phyloP scores from a whole-genome alignment of 2,329 filamentous ascomycete species.

The Fusarium hainanense region DNA sequence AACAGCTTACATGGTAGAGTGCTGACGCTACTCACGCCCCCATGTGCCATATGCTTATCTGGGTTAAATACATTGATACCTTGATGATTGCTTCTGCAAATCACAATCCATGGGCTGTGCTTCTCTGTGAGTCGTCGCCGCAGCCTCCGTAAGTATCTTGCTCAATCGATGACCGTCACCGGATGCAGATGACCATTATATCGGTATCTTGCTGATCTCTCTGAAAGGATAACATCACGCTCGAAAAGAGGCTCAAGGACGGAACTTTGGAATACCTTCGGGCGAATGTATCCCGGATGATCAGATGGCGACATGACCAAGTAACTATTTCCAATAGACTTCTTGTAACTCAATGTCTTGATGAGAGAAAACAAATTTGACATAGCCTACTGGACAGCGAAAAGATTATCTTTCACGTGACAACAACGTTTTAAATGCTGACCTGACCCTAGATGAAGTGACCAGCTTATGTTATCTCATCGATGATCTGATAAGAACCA shows the following conservation, averaged over 20 bases:
- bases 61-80: background rate
- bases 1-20: background rate
- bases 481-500: no score
- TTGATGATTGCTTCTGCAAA: no score
- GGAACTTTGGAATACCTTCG: no score
- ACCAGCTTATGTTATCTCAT: no score
- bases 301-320: no score
- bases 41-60: background rate
- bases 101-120: background rate
- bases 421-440: no score
- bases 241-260: no score
- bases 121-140: background rate
- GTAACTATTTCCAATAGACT: background rate
- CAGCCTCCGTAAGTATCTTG: background rate
- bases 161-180: no score
- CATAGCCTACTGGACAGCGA: no score
- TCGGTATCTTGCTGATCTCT: fast-evolving
- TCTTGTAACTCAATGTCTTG: fast-evolving
- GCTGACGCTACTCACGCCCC: background rate
- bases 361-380: no score
- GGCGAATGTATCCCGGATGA: no score
- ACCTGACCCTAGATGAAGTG: fast-evolving
- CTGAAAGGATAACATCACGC: background rate
- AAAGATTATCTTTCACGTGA: no score
- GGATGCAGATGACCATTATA: background rate